Percentiles rank a stretch among this genome's conserved stretches.
phyloP scores from a whole-genome alignment of 2,329 filamentous ascomycete species.

The Ophiosphaerella herpotricha region DNA sequence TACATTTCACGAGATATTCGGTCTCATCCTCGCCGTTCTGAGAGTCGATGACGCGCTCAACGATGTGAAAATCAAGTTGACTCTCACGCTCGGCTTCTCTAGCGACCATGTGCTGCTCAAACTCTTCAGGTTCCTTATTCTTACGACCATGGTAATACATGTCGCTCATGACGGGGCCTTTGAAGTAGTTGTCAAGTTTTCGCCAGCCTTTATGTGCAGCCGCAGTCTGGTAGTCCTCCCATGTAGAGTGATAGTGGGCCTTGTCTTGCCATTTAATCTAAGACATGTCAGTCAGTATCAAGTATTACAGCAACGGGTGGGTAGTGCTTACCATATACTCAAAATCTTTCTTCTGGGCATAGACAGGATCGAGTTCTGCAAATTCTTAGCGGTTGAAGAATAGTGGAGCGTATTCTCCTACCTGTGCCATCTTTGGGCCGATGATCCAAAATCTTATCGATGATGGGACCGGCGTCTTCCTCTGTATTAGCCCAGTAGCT shows the following conservation, averaged over 20 bases:
- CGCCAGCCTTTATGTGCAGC: conserved; percentile 80
- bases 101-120: conserved; percentile 94
- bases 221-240: conserved; percentile 80
- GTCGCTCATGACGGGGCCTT: conserved; percentile 79
- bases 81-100: conserved; percentile 89
- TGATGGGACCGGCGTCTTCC: conserved; percentile 80
- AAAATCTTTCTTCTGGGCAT: conserved; percentile 71
- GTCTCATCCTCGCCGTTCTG: conserved; percentile 77
- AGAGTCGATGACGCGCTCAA: conserved; percentile 88
- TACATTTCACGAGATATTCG: conserved; percentile 94
- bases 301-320: conserved; percentile 18
- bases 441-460: conserved; percentile 90
- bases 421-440: conserved; percentile 69
- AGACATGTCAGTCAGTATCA: conserved; percentile 16
- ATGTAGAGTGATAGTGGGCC: conserved; percentile 93
- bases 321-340: conserved; percentile 66
- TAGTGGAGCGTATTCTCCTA: conserved; percentile 21
- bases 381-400: conserved; percentile 19
- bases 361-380: conserved; percentile 41
- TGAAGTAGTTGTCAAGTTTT: conserved; percentile 93
- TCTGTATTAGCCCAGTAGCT: conserved; percentile 71
- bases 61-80: conserved; percentile 85
- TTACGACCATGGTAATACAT: conserved; percentile 63
- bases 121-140: conserved; percentile 76
- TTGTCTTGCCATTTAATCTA: conserved; percentile 97